Evolutionary conservation across 495 filamentous ascomycete genomes (phyloP), one percentile per base, ranked within the genome.

Genomic region (Haplographium delicatum): DNA sequence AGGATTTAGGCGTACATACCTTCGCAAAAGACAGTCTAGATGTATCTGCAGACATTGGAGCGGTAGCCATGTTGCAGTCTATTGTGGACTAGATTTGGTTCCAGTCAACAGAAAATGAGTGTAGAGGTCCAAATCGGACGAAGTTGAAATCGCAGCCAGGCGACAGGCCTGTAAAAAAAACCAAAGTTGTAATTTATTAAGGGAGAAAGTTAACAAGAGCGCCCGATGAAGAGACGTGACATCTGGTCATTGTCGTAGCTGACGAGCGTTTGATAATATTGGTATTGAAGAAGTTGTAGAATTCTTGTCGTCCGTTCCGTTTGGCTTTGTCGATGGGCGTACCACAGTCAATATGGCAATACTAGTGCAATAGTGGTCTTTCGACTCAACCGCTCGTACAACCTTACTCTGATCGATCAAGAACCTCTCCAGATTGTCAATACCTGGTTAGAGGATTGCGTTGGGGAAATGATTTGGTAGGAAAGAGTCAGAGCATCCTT

Each of bases 11-110:
- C n/a, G 15, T 66, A 19, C 70, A 41, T 68, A 81, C 81, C 72
- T 80, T 82, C 60, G 76, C 76, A 62, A 79, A 79, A 19, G 76
- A 75, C 56, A 73, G 58, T 60, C 72, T 75, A 50, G 67, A 68
- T 41, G 62, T 61, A 41, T 69, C 74, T 58, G 67, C 59, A 40
- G 67, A 47, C 52, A 65, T 56, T 35, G 62, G 65, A 23, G 61
- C 61, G 34, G 68, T 71, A 53, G 67, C 65, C 68, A 72, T 72
- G 51, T 56, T 62, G 54, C 57, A 40, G 16, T 33, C 24, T 38
- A 24, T 30, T 13, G 15, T 33, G 15, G 25, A 47, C 37, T 18
- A 30, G 35, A 40, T 37, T n/a, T 31, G 28, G 24, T 44, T 23
- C 37, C 30, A 50, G 44, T 41, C 25, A 39, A 25, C 13, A 26